These are phyloP conservation scores for Endocarpon pusillum DNA, from an alignment of 495 filamentous ascomycete species.

Conservation along the genomic window DNA sequence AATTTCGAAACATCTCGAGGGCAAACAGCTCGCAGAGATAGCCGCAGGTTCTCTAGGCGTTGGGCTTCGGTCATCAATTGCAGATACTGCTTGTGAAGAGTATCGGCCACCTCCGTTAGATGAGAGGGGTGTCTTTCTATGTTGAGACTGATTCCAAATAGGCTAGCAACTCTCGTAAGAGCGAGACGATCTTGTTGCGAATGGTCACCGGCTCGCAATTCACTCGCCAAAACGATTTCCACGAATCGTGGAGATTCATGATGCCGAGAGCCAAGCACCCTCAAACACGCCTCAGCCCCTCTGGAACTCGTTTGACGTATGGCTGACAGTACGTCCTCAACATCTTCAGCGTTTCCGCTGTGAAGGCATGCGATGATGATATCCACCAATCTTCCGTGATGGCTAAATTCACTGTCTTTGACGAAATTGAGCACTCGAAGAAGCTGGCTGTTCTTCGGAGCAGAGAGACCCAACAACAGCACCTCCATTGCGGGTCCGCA, in stretches of 20 bases:
- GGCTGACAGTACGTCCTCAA: neutral
- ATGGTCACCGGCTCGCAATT: too few species aligned
- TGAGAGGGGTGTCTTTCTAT: too few species aligned
- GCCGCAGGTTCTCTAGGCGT: too few species aligned
- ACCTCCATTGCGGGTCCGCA: neutral
- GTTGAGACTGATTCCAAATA: too few species aligned
- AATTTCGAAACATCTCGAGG: too few species aligned
- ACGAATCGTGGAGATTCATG: neutral
- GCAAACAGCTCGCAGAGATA: too few species aligned
- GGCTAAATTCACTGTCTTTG: neutral
- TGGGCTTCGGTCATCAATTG: too few species aligned
- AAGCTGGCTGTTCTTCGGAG: neutral
- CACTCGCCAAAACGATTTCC: too few species aligned
- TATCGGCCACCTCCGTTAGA: too few species aligned
- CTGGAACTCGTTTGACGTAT: neutral
- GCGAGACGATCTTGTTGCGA: too few species aligned
- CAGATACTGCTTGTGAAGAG: too few species aligned
- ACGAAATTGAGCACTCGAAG: constrained; percentile 2
- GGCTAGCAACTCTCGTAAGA: too few species aligned
- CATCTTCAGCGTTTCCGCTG: neutral
- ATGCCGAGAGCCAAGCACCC: constrained; percentile 1
- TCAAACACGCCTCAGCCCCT: neutral
- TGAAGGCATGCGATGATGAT: neutral
- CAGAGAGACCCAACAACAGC: constrained; percentile 1
- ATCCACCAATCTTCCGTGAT: neutral